These are phyloP conservation scores for Akanthomyces muscarius DNA, from an alignment of 2,329 filamentous ascomycete species.

Conservation along the genomic window DNA sequence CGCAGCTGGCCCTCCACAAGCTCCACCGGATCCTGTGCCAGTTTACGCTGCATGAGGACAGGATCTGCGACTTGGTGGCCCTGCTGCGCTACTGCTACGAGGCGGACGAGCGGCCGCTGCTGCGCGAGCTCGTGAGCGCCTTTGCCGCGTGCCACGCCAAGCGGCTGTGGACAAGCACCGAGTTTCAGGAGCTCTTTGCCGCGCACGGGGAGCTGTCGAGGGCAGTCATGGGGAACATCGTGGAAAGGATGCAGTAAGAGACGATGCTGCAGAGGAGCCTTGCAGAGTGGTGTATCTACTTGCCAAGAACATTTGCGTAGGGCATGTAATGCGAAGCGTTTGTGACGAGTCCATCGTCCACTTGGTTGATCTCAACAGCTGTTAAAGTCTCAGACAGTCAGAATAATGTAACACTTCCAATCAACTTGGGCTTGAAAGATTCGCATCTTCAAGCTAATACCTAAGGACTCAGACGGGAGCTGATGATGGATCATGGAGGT, in stretches of 20 bases:
- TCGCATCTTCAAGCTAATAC: too few relatives aligned
- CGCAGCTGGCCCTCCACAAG: background rate
- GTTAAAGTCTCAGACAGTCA: too few relatives aligned
- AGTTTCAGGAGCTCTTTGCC: background rate
- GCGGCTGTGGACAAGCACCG: background rate
- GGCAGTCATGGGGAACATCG: background rate
- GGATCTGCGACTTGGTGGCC: background rate
- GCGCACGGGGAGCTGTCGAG: background rate
- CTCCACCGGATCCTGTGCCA: background rate
- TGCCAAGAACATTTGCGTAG: too few relatives aligned
- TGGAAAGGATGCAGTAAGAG: background rate
- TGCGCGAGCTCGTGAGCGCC: background rate
- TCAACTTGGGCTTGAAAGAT: too few relatives aligned
- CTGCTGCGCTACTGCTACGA: background rate
- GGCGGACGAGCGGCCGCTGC: background rate
- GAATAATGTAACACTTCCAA: too few relatives aligned
- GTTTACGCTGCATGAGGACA: background rate
- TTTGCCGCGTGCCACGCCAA: conserved; percentile 1
- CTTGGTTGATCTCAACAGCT: too few relatives aligned
- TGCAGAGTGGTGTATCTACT: too few relatives aligned
- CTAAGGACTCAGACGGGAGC: too few relatives aligned
- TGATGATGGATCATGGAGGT: too few relatives aligned
- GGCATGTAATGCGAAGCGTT: too few relatives aligned
- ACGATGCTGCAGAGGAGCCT: too few relatives aligned
- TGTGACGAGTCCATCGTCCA: too few relatives aligned